Evolutionary conservation across 2,329 filamentous ascomycete species (phyloP), one percentile per base, ranked within the genome.

Genomic region (Diaporthe longicolla): DNA sequence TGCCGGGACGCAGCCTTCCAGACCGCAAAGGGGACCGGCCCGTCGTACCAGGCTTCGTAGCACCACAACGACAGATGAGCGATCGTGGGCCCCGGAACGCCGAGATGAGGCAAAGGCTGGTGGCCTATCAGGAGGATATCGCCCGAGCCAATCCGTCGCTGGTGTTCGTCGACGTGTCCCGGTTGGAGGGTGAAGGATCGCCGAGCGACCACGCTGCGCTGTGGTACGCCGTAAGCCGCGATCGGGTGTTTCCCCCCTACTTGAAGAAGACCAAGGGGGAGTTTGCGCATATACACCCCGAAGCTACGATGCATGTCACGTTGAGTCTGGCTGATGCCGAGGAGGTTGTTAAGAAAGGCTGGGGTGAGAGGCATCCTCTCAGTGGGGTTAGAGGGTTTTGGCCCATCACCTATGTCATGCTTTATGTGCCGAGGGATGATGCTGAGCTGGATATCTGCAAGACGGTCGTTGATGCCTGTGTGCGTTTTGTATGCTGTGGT

Each of bases 361-460:
- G 85, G 84, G 84, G 79, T 13, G 81, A 85, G 78, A 78, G 84
- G 6, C 84, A 86, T 58, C 76, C 75, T 50, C 77, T 86, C 63
- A 79, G 80, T 26, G 82, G 83, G 3, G 79, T 78, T 3, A 65
- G 69, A 3, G 76, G 73, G 1, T 63, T 76, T 1, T 13, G 83
- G 70, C 83, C 84, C 0, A 81, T 80, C 78, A 80, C 79, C 0
- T 86, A 84, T 73, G 78, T 86, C 45, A 66, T 86, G 63, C 59
- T 86, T 0, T 86, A 86, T 45, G 83, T 83, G 43, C 84, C 84
- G 50, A 76, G 85, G 29, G 78, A 83, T 35, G 80, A 80, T 13
- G 78, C 40, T 0, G 85, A 86, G 76, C 79, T 82, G 32, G 78
- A 75, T 24, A 77, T 82, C 11, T 82, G 82, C 80, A 77, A 76